Conservation (phyloP, 2,329 filamentous ascomycete species). For the Tolypocladium guangdongense region DNA sequence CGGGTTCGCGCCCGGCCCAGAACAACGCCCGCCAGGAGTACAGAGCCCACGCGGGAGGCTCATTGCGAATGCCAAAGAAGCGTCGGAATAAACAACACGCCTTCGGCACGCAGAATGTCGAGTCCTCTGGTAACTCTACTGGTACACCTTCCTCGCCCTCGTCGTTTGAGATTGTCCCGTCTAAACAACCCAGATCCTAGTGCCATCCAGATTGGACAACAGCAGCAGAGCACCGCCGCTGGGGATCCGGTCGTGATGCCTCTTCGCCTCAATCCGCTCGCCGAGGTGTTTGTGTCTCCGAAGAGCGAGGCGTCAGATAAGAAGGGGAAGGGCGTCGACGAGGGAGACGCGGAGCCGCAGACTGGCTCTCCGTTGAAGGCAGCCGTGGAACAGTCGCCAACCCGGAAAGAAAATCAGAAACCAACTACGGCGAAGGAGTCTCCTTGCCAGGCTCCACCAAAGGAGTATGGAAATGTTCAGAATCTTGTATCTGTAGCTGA, state of each 20-base stretch:
- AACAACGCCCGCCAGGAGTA: conserved; percentile 9
- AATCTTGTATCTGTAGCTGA: too few relatives aligned
- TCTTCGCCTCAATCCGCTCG: background rate
- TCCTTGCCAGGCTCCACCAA: background rate
- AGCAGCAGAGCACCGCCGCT: background rate
- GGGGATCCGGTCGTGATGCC: background rate
- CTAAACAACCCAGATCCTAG: background rate
- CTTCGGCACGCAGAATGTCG: background rate
- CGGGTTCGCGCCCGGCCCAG: background rate
- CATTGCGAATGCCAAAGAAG: conserved; percentile 20
- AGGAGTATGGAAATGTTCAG: background rate
- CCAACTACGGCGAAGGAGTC: background rate
- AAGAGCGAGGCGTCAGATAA: too few relatives aligned
- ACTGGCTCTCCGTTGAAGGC: background rate
- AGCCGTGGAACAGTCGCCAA: background rate
- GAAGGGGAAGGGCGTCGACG: background rate
- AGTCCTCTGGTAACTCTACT: background rate
- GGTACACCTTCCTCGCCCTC: conserved; percentile 4
- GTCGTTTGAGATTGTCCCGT: background rate
- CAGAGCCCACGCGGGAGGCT: conserved; percentile 19
- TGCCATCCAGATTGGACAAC: background rate
- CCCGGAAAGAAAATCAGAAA: background rate
- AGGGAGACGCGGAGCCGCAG: background rate
- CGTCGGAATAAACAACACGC: conserved; percentile 11
- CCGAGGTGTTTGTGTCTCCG: background rate